These are phyloP conservation scores for Kalmanozyma brasiliensis DNA, from an alignment of 1,284 basidiomycete species.

Conservation along the genomic window DNA sequence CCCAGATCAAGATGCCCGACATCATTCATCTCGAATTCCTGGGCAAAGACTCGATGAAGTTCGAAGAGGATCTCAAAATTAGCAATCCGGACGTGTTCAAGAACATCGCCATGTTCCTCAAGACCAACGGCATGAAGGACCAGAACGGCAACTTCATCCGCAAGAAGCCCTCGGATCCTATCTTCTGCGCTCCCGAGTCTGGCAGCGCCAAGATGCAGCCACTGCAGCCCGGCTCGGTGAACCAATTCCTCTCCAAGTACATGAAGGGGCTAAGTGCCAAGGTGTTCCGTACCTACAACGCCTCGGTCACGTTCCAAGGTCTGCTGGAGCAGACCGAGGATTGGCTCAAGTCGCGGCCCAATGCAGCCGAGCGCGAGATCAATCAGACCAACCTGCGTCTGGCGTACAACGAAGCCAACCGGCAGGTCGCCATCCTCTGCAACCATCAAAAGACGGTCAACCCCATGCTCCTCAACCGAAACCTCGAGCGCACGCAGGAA, in stretches of 20 bases:
- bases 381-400: constrained; percentile 60
- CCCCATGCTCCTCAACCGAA: constrained; percentile 55
- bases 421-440: constrained; percentile 67
- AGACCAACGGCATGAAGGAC: constrained; percentile 61
- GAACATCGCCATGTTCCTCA: constrained; percentile 65
- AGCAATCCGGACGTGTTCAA: constrained; percentile 63
- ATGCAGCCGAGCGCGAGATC: constrained; percentile 58
- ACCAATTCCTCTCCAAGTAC: constrained; percentile 65
- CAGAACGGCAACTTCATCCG: constrained; percentile 76
- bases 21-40: constrained; percentile 65
- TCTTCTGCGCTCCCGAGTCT: constrained; percentile 75
- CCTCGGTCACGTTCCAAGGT: constrained; percentile 67
- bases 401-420: constrained; percentile 67
- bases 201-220: constrained; percentile 51
- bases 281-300: constrained; percentile 68
- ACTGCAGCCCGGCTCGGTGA: constrained; percentile 58
- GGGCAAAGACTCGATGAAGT: constrained; percentile 68
- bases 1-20: constrained; percentile 58
- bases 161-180: constrained; percentile 85
- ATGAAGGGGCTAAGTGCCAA: constrained; percentile 67
- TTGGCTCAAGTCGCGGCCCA: constrained; percentile 60
- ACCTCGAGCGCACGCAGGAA: constrained; percentile 52
- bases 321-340: constrained; percentile 65
- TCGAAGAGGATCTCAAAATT: constrained; percentile 65
- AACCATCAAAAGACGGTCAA: constrained; percentile 68